Percentiles rank a stretch among this genome's conserved stretches.
Conservation (phyloP, 2,329 filamentous ascomycete genomes). For the Lachnellula occidentalis region DNA sequence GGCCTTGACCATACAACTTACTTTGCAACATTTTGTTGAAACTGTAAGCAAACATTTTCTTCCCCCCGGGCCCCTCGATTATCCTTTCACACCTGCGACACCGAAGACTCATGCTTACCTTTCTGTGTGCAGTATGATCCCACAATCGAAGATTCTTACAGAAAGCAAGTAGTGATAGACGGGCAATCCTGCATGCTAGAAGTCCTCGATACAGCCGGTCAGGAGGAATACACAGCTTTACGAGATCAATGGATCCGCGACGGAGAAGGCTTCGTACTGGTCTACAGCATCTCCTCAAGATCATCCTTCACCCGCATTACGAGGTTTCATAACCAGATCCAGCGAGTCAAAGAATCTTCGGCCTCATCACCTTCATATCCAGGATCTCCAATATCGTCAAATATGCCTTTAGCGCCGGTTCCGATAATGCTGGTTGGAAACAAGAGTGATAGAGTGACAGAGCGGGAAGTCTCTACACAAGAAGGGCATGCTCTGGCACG, state of each 20-base stretch:
- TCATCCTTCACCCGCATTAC: conserved; percentile 93
- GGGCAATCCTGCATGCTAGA: conserved; percentile 95
- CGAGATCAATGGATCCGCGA: conserved; percentile 98
- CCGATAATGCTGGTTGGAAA: conserved; percentile 98
- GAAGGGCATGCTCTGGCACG: conserved; percentile 89
- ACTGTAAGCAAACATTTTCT: conserved; percentile 49
- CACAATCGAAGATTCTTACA: conserved; percentile 82
- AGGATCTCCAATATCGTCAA: conserved; percentile 62
- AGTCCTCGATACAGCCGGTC: conserved; percentile 92
- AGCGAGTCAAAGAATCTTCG: conserved; percentile 90
- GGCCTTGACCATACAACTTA: conserved; percentile 91
- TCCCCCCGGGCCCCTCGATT: not conserved
- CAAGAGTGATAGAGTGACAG: conserved; percentile 94
- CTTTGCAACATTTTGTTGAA: conserved; percentile 97
- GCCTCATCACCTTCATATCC: conserved; percentile 71
- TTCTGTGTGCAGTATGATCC: conserved; percentile 57
- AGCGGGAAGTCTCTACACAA: conserved; percentile 93
- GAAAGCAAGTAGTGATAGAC: conserved; percentile 90
- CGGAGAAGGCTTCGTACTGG: conserved; percentile 93
- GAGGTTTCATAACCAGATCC: conserved; percentile 93
- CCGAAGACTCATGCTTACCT: conserved; percentile 14
- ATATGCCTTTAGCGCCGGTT: conserved; percentile 52
- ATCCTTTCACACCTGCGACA: not conserved
- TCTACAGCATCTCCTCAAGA: conserved; percentile 97
- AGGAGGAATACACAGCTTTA: conserved; percentile 96